Conservation (phyloP, 2,329 filamentous ascomycete species). For the Pyrenochaeta sp. region DNA sequence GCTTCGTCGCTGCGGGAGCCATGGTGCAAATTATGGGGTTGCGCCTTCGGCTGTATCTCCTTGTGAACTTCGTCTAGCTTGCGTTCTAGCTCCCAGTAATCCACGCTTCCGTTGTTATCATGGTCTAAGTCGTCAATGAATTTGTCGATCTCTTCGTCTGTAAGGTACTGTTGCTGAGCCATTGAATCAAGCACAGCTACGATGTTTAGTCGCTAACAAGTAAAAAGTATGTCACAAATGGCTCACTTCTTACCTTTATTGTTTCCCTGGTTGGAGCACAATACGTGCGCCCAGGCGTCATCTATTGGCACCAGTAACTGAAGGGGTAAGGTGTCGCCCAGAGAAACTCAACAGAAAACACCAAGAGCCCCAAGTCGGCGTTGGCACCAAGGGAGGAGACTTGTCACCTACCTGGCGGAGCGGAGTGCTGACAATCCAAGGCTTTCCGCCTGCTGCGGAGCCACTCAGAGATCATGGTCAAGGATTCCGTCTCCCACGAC, state of each 20-base stretch:
- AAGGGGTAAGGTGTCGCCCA: slow-evolving; percentile 14
- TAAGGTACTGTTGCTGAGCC: slow-evolving; percentile 37
- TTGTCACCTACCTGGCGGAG: slow-evolving; percentile 20
- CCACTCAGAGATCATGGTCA: slow-evolving; percentile 9
- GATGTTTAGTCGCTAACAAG: not conserved
- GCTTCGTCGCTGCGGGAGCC: slow-evolving; percentile 49
- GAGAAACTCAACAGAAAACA: slow-evolving; percentile 17
- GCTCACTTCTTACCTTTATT: slow-evolving; percentile 20
- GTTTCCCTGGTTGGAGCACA: slow-evolving; percentile 1
- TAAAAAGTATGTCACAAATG: slow-evolving; percentile 18
- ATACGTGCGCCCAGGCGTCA: slow-evolving; percentile 41
- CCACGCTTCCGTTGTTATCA: slow-evolving; percentile 61
- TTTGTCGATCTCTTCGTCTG: slow-evolving; percentile 59
- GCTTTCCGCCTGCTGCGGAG: not conserved
- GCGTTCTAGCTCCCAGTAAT: slow-evolving; percentile 61
- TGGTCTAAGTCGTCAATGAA: slow-evolving; percentile 64
- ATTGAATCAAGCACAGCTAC: slow-evolving; percentile 19
- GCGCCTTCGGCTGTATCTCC: slow-evolving; percentile 59
- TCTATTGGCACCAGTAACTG: slow-evolving; percentile 9
- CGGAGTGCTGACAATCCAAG: slow-evolving; percentile 9
- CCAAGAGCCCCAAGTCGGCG: slow-evolving; percentile 36
- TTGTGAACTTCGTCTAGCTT: slow-evolving; percentile 64
- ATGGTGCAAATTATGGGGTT: slow-evolving; percentile 57
- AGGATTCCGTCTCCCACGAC: slow-evolving; percentile 8
- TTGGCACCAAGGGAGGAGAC: slow-evolving; percentile 17